A percentile compares a stretch with the other conserved stretches of the same genome.
phyloP scores from a whole-genome alignment of 371 early-diverging fungal species.

The Rhizopus delemar region DNA sequence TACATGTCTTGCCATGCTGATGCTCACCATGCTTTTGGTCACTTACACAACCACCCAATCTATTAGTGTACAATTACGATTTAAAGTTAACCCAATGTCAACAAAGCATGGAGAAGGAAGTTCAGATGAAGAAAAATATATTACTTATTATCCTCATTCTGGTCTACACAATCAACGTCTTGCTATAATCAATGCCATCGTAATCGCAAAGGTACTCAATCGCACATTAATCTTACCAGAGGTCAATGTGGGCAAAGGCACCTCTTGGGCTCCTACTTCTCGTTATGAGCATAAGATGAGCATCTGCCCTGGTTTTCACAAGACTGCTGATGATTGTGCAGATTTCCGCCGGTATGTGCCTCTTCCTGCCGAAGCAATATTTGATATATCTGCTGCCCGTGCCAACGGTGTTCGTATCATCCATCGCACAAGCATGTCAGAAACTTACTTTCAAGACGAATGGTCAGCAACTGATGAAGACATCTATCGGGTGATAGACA shows the following conservation, averaged over 20 bases:
- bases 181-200: slow-evolving; percentile 55
- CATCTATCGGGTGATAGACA: slow-evolving; percentile 37
- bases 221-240: slow-evolving; percentile 60
- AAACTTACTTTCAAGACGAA: slow-evolving; percentile 25
- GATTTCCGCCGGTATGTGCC: slow-evolving; percentile 48
- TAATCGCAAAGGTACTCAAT: slow-evolving; percentile 56
- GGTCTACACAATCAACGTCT: slow-evolving; percentile 64
- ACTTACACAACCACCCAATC: slow-evolving; percentile 23
- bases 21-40: slow-evolving; percentile 18
- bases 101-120: neutral
- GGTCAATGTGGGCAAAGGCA: slow-evolving; percentile 42
- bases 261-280: slow-evolving; percentile 35
- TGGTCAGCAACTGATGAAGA: slow-evolving; percentile 20
- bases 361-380: slow-evolving; percentile 35
- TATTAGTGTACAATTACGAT: slow-evolving; percentile 21
- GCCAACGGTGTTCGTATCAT: slow-evolving; percentile 31
- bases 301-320: slow-evolving; percentile 17
- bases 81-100: slow-evolving; percentile 12
- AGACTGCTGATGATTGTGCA: slow-evolving; percentile 21
- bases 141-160: slow-evolving; percentile 62
- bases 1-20: slow-evolving; percentile 15
- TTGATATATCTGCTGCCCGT: slow-evolving; percentile 36
- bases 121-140: slow-evolving; percentile 33
- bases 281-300: slow-evolving; percentile 7
- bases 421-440: slow-evolving; percentile 35